Conservation (phyloP, 768 basidiomycete genomes). For the Cyathus striatus region DNA sequence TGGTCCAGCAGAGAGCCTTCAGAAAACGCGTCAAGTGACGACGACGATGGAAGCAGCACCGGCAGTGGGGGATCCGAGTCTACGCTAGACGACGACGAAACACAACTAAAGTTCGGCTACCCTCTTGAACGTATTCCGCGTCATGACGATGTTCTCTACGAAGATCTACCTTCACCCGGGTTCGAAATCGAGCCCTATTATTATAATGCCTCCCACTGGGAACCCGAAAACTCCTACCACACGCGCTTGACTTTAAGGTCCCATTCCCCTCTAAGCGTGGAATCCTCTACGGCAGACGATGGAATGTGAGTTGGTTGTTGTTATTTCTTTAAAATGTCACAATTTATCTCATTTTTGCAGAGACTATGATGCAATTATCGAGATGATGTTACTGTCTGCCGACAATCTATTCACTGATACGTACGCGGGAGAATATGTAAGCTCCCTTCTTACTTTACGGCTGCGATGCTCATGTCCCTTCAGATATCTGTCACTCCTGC, state of each 20-base stretch:
- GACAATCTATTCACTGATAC: background rate
- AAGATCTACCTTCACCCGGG: background rate
- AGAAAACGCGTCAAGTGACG: slow-evolving; percentile 7
- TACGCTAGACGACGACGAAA: slow-evolving; percentile 14
- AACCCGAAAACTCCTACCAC: background rate
- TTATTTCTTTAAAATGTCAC: background rate
- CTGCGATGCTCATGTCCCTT: background rate
- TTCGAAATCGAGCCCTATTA: background rate
- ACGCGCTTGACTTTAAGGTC: background rate
- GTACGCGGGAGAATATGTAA: background rate
- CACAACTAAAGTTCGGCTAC: slow-evolving; percentile 11
- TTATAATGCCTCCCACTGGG: background rate
- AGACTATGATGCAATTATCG: background rate
- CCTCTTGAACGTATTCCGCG: slow-evolving; percentile 4
- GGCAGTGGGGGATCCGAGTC: slow-evolving; percentile 12
- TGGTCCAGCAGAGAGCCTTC: too few species aligned
- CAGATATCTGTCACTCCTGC: background rate
- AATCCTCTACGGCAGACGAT: background rate
- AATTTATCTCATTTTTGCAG: background rate
- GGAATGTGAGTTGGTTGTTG: background rate
- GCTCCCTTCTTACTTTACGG: background rate
- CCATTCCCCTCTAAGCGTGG: background rate
- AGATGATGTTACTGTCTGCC: background rate
- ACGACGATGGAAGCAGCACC: slow-evolving; percentile 7
- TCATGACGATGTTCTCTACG: background rate